Conservation (phyloP, 1,139 yeast species). For the Kurtzmaniella quercitrusa region DNA sequence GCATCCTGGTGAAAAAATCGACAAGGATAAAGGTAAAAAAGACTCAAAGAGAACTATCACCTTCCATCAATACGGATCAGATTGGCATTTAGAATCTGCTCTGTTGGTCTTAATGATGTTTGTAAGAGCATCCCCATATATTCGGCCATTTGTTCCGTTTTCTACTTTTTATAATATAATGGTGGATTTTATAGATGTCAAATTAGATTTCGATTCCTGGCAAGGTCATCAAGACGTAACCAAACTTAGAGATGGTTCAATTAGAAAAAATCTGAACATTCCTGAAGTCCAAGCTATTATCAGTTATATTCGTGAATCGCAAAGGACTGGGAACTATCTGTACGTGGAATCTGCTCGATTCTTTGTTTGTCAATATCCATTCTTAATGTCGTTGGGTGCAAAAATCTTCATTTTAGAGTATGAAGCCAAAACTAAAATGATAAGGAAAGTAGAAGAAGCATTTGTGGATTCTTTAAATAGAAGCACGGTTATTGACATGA, state of each 20-base stretch:
- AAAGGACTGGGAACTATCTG: constrained; percentile 1
- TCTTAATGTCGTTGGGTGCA: constrained; percentile 73
- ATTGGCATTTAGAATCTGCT: constrained; percentile 77
- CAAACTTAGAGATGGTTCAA: constrained; percentile 3
- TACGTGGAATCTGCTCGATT: constrained; percentile 22
- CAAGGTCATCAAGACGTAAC: constrained; percentile 31
- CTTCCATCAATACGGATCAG: constrained; percentile 63
- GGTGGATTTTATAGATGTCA: constrained; percentile 74
- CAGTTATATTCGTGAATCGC: constrained; percentile 44
- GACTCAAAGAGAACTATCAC: constrained; percentile 34
- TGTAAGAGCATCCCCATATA: constrained; percentile 44
- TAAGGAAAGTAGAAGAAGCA: constrained; percentile 84
- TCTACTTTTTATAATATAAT: constrained; percentile 72
- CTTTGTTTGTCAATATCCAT: constrained; percentile 81
- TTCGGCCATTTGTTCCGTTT: constrained; percentile 34
- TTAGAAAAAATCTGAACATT: neutral
- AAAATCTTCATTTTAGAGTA: constrained; percentile 78
- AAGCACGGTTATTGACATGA: constrained; percentile 58
- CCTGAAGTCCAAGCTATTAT: constrained; percentile 38
- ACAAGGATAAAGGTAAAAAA: constrained; percentile 6
- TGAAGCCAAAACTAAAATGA: constrained; percentile 82
- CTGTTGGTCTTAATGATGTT: constrained; percentile 54
- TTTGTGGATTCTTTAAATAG: constrained; percentile 70
- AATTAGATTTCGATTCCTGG: constrained; percentile 84
- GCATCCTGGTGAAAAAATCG: neutral